phyloP scores from a whole-genome alignment of 2,329 filamentous ascomycete genomes.

The Colletotrichum karsti region DNA sequence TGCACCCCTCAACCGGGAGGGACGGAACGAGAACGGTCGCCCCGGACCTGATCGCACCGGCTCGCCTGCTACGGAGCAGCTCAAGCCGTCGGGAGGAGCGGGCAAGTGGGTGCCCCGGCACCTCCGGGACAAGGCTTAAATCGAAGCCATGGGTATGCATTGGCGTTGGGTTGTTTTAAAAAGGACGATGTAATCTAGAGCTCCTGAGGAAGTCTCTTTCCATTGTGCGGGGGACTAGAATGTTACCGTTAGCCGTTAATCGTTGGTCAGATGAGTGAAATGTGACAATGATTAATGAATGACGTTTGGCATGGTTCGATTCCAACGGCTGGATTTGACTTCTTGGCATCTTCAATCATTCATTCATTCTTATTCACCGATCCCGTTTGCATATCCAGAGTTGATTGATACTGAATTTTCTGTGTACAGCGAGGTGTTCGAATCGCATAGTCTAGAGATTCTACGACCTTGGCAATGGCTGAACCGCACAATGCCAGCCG shows the following conservation, averaged over 20 bases:
- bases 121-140: constrained; percentile 48
- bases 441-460: too few species aligned
- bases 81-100: constrained; percentile 60
- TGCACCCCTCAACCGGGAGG: constrained; percentile 51
- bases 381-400: background rate
- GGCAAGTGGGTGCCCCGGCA: constrained; percentile 69
- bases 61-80: constrained; percentile 54
- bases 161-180: constrained; percentile 44
- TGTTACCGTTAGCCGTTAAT: constrained; percentile 29
- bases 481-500: too few species aligned
- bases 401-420: too few species aligned
- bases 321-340: constrained; percentile 3
- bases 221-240: constrained; percentile 38
- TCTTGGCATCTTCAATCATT: background rate
- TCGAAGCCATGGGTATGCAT: constrained; percentile 45
- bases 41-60: constrained; percentile 35
- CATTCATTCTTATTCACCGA: background rate
- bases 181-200: constrained; percentile 47
- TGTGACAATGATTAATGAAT: constrained; percentile 18
- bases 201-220: constrained; percentile 40
- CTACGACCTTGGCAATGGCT: too few species aligned
- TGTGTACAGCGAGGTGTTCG: too few species aligned
- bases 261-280: constrained; percentile 25
- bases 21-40: constrained; percentile 49
- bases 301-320: constrained; percentile 18